These are phyloP conservation scores for Jamesozyma lodderae DNA, from an alignment of 805 yeast genomes.

Conservation along the genomic window DNA sequence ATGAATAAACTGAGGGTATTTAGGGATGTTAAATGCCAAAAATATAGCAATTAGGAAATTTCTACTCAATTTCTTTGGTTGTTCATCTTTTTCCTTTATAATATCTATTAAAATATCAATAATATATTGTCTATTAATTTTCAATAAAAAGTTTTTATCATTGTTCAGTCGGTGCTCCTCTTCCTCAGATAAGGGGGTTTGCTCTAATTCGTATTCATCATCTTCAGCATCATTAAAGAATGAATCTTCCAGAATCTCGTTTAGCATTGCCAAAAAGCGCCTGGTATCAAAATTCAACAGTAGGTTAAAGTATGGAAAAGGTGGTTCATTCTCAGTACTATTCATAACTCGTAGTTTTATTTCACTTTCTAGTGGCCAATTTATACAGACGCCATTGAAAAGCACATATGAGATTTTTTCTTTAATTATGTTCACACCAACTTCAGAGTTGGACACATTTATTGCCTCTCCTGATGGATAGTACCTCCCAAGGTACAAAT, in stretches of 20 bases:
- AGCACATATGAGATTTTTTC: constrained; percentile 44
- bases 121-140: constrained; percentile 63
- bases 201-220: constrained; percentile 12
- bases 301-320: constrained; percentile 61
- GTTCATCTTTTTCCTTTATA: constrained; percentile 31
- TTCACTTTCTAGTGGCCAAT: constrained; percentile 36
- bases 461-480: constrained; percentile 62
- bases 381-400: constrained; percentile 46
- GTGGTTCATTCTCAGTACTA: constrained; percentile 33
- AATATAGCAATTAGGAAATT: constrained; percentile 47
- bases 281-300: constrained; percentile 49
- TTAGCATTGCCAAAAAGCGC: constrained; percentile 56
- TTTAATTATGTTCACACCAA: no score
- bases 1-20: constrained; percentile 73
- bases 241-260: constrained; percentile 79
- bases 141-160: constrained; percentile 12
- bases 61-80: constrained; percentile 16
- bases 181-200: constrained; percentile 25
- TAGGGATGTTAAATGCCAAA: constrained; percentile 71
- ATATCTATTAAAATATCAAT: constrained; percentile 62
- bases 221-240: constrained; percentile 50
- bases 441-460: constrained; percentile 24
- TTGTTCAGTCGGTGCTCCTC: constrained; percentile 11
- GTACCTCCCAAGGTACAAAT: constrained; percentile 64
- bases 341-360: constrained; percentile 31